Conservation (phyloP, 2,329 filamentous ascomycete species). For the Fusarium pilosicola region DNA sequence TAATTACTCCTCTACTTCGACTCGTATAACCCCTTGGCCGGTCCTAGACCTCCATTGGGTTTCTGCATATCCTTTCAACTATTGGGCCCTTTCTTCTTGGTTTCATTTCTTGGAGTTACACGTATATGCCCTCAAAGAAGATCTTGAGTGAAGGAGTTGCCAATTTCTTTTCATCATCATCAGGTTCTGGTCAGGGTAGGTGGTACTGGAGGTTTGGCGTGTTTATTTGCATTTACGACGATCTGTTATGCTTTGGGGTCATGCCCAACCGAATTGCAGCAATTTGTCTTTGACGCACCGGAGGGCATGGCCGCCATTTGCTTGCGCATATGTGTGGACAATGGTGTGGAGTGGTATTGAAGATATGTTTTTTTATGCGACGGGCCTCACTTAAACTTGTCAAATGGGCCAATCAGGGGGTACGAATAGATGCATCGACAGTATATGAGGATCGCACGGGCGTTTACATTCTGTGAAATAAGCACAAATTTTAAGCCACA, state of each 20-base stretch:
- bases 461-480: slow-evolving; percentile 10
- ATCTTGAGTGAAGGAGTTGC: slow-evolving; percentile 38
- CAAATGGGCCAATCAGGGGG: slow-evolving; percentile 2
- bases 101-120: slow-evolving; percentile 42
- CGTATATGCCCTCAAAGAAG: slow-evolving; percentile 39
- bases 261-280: neutral
- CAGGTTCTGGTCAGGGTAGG: slow-evolving; percentile 34
- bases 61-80: slow-evolving; percentile 5
- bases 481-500: neutral
- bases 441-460: slow-evolving; percentile 26
- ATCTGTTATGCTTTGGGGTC: slow-evolving; percentile 8
- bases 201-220: slow-evolving; percentile 34
- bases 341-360: neutral
- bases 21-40: neutral
- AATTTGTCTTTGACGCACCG: neutral
- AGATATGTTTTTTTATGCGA: slow-evolving; percentile 1
- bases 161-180: slow-evolving; percentile 39
- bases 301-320: neutral
- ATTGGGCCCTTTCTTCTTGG: slow-evolving; percentile 24
- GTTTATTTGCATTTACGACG: slow-evolving; percentile 35
- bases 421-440: slow-evolving; percentile 33
- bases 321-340: slow-evolving; percentile 6
- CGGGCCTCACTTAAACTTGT: neutral
- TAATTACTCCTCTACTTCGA: slow-evolving; percentile 32
- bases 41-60: neutral